A percentile compares a stretch with the other conserved stretches of the same genome.
Evolutionary conservation across 129 eudicot species (phyloP).

Genomic region (Mikania micrantha): DNA sequence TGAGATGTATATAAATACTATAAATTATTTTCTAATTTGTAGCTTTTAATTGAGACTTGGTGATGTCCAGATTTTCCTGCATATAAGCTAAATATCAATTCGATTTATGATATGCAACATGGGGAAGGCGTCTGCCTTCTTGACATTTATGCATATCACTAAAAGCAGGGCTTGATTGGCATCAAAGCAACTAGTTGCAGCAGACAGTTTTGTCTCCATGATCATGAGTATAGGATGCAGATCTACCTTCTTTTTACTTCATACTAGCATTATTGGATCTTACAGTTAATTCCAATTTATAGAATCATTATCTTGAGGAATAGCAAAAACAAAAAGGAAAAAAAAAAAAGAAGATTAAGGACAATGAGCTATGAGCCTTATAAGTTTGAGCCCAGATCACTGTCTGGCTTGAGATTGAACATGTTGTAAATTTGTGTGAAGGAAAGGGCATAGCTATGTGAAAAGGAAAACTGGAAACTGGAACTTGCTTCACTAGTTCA

Average conservation of each 20-base stretch:
- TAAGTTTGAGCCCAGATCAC: not conserved
- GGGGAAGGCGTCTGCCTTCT: not conserved
- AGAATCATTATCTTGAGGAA: not conserved
- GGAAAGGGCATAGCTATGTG: not conserved
- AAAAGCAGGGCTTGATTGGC: not conserved
- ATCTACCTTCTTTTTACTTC: not conserved
- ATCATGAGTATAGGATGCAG: not conserved
- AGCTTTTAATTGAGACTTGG: no score
- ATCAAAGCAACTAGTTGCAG: not conserved
- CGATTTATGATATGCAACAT: not conserved
- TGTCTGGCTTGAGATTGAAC: not conserved
- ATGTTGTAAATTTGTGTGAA: not conserved
- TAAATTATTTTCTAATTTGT: no score
- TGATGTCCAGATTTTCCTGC: not conserved
- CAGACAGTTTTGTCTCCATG: not conserved
- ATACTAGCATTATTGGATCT: not conserved
- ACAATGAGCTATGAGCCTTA: no score
- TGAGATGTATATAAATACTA: not conserved
- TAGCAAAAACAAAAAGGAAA: not conserved
- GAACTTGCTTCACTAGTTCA: not conserved
- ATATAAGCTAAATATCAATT: not conserved
- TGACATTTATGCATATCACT: not conserved
- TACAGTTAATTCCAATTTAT: not conserved
- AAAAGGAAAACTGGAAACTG: not conserved
- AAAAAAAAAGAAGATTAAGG: no score